phyloP scores from a whole-genome alignment of 768 basidiomycete species.

The Trametes cubensis region DNA sequence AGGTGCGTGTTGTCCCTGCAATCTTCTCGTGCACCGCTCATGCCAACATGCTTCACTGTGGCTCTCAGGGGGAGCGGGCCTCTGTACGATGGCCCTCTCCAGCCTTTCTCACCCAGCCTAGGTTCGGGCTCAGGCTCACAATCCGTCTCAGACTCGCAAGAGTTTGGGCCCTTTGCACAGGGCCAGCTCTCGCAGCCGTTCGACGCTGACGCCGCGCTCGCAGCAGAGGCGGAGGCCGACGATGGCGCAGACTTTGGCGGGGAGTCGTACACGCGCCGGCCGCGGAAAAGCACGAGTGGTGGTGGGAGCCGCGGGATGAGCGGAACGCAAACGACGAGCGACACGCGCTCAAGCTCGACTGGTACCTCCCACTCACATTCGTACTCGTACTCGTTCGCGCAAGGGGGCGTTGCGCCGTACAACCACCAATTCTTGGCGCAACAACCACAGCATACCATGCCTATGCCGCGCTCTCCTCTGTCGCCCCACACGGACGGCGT shows the following conservation, averaged over 20 bases:
- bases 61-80: conserved; percentile 31
- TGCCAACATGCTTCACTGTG: background rate
- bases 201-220: conserved; percentile 50
- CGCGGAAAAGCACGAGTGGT: conserved; percentile 32
- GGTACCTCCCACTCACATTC: conserved; percentile 43
- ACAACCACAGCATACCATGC: conserved; percentile 17
- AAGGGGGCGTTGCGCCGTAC: conserved; percentile 26
- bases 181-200: conserved; percentile 17
- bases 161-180: conserved; percentile 36
- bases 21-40: background rate
- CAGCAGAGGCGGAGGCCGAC: conserved; percentile 52
- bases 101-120: conserved; percentile 22
- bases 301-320: conserved; percentile 27
- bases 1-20: conserved; percentile 45
- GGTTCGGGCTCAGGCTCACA: conserved; percentile 23
- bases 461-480: conserved; percentile 9
- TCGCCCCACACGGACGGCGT: conserved; percentile 2
- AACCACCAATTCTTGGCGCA: conserved; percentile 33
- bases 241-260: conserved; percentile 64
- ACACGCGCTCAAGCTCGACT: conserved; percentile 57
- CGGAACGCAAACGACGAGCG: conserved; percentile 6
- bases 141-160: conserved; percentile 30
- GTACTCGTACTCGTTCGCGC: conserved; percentile 14
- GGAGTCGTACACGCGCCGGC: conserved; percentile 48
- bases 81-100: background rate